These are phyloP conservation scores for Oryza officinalis DNA, from an alignment of 176 grass and related monocot genomes.

Conservation along the genomic window DNA sequence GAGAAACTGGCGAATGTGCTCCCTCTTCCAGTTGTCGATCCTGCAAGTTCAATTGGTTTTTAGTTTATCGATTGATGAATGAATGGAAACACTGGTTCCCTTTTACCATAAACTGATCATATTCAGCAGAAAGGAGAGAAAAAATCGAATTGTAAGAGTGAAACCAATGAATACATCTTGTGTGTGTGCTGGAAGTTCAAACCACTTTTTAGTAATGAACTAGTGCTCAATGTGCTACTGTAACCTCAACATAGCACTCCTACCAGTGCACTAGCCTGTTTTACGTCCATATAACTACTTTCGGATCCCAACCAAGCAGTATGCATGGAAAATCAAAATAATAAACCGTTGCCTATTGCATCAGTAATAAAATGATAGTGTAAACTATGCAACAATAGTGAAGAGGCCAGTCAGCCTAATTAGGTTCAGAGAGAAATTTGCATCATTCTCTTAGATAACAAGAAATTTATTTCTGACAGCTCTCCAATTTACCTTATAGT, in stretches of 20 bases:
- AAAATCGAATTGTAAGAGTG: not conserved
- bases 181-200: not conserved
- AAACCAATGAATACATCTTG: not conserved
- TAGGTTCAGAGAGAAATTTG: not conserved
- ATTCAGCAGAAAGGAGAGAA: not conserved
- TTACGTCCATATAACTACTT: not conserved
- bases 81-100: not conserved
- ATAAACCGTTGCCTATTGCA: not conserved
- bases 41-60: slow-evolving; percentile 44
- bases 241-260: not conserved
- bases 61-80: slow-evolving; percentile 5
- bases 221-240: not conserved
- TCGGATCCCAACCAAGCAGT: not conserved
- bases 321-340: not conserved
- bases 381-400: not conserved
- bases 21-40: slow-evolving; percentile 97
- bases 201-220: slow-evolving; percentile 5
- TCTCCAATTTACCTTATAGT: slow-evolving; percentile 71
- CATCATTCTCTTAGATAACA: not conserved
- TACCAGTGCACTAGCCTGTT: not conserved
- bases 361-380: not conserved
- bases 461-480: slow-evolving; percentile 8
- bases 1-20: slow-evolving; percentile 90
- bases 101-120: not conserved
- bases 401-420: not conserved